Evolutionary conservation across 2,329 filamentous ascomycete species (phyloP), one percentile per base, ranked within the genome.

Genomic region (Metarhizium sp.): DNA sequence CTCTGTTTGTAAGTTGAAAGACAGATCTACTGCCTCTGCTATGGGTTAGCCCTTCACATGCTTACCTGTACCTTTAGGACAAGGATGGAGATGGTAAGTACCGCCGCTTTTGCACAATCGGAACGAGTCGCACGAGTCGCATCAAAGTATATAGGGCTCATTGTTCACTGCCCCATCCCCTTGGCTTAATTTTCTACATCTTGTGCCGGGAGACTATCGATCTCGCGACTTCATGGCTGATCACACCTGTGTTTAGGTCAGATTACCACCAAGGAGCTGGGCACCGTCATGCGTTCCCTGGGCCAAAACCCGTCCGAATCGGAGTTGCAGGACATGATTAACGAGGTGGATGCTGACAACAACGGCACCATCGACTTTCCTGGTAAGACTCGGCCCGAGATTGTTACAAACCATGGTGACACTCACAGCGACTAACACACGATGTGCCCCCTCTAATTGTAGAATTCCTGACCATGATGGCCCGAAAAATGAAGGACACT

Each of bases 391-490:
- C 50, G 20, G 50, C 51, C 34, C 47, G 14, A 18, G 42, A 20
- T 18, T 45, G 16, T 45, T 45, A 16, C 42, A 11, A 11, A 13
- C 42, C 25, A 10, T 30, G 5, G 10, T 7, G 29, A 18, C 20
- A 45, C n/a, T 6, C 43, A 25, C n/a, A 13, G 20, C 16, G n/a
- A 14, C 13, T 48, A 8, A 48, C 40, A 45, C 50, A 30, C 36
- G 6, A 53, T 43, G 43, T n/a, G 38, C 49, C 18, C 14, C 14
- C 8, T 45, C 30, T 25, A 25, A 25, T 20, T 25, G 51, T 67
- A 92, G 89, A 94, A 70, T 94, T 94, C 75, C 78, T 94, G 59
- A 94, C 89, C 61, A 94, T 94, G 89, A 94, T 94, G 89, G 89
- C 89, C 58, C 84, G 89, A 68, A 94, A 94, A 78, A 94, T 94